Evolutionary conservation across 1,284 basidiomycete species (phyloP).

Genomic region (Trichosporon coremiiforme): DNA sequence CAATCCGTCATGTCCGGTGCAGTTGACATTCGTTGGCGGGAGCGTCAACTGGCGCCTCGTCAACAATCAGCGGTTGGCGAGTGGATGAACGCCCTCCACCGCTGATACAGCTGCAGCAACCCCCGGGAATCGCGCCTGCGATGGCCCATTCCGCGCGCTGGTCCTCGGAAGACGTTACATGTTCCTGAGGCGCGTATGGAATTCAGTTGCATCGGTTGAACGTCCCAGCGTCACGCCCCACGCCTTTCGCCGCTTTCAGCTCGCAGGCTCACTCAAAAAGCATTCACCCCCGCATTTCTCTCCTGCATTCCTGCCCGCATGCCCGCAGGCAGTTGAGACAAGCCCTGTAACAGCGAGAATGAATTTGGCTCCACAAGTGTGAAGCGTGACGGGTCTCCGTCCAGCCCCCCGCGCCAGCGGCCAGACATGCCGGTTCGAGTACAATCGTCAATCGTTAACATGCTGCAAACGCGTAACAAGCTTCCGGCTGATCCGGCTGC

Average conservation of each 20-base stretch:
- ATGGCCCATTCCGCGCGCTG: not conserved
- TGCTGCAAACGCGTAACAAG: slow-evolving; percentile 11
- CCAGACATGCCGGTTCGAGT: slow-evolving; percentile 9
- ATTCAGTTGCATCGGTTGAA: not conserved
- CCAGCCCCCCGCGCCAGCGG: slow-evolving; percentile 3
- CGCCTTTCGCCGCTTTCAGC: not conserved
- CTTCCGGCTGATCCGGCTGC: slow-evolving; percentile 14
- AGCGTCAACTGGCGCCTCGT: not conserved
- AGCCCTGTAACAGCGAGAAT: not conserved
- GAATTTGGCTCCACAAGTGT: slow-evolving; percentile 4
- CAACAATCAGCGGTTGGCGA: not conserved
- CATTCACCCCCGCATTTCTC: not conserved
- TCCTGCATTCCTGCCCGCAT: not conserved
- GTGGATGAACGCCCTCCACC: not conserved
- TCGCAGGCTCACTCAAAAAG: too few species aligned
- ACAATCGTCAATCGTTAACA: not conserved
- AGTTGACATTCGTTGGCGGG: not conserved
- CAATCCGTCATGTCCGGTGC: not conserved
- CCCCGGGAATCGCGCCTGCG: not conserved
- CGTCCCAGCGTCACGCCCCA: slow-evolving; percentile 2
- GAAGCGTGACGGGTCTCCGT: slow-evolving; percentile 11
- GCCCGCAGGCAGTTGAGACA: not conserved
- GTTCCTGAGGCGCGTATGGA: not conserved
- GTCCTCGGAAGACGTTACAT: slow-evolving; percentile 6
- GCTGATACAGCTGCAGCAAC: not conserved